These are phyloP conservation scores for Gloeopeniophorella convolvens DNA, from an alignment of 768 basidiomycete species.

Conservation along the genomic window DNA sequence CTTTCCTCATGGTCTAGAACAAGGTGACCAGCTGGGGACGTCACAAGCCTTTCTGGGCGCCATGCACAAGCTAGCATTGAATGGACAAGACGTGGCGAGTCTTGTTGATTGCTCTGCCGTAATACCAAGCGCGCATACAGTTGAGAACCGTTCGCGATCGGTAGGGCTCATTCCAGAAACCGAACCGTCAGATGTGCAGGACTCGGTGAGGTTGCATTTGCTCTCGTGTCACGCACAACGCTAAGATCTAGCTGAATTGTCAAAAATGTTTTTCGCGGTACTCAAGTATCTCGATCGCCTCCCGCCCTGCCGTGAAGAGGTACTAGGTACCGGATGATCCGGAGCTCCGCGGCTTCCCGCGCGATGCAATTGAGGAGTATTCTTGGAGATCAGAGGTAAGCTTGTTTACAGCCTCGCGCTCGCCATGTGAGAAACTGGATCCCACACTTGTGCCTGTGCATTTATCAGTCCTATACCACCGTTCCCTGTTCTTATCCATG, in stretches of 20 bases:
- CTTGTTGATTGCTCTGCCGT: background rate
- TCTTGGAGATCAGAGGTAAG: background rate
- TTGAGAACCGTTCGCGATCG: background rate
- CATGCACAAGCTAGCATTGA: background rate
- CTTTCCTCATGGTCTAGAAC: background rate
- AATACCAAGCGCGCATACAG: background rate
- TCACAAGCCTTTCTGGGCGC: background rate
- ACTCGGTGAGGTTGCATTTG: background rate
- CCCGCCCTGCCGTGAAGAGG: background rate
- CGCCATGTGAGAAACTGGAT: background rate
- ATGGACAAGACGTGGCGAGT: background rate
- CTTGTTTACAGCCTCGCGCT: background rate
- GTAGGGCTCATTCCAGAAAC: background rate
- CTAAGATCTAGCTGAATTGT: background rate
- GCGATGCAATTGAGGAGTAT: conserved; percentile 1
- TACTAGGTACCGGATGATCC: conserved; percentile 1
- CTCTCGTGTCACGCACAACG: background rate
- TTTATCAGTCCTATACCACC: background rate
- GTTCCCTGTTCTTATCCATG: background rate
- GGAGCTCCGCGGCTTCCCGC: conserved; percentile 10
- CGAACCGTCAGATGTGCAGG: background rate
- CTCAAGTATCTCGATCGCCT: background rate
- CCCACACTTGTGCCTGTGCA: too few relatives aligned
- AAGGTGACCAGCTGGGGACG: background rate
- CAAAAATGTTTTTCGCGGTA: background rate